These are phyloP conservation scores for Trichoderma harzianum DNA, from an alignment of 2,329 filamentous ascomycete species.

Conservation along the genomic window DNA sequence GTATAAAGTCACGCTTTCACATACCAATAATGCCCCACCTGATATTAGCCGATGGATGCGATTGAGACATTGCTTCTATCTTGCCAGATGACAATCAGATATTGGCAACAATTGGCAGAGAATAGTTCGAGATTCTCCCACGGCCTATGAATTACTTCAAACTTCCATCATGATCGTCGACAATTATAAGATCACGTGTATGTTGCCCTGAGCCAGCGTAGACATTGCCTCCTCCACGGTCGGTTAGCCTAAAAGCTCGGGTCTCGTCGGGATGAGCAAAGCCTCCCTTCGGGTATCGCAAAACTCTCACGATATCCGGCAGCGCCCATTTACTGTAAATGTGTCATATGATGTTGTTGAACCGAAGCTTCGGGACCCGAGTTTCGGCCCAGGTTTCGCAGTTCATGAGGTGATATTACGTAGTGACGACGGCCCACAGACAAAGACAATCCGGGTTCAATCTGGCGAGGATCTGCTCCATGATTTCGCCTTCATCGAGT, in stretches of 20 bases:
- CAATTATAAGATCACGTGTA: background rate
- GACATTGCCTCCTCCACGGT: background rate
- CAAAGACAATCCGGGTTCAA: background rate
- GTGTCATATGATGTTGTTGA: background rate
- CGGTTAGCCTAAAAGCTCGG: background rate
- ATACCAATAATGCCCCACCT: background rate
- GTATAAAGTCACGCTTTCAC: background rate
- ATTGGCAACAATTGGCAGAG: background rate
- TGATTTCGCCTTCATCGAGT: background rate
- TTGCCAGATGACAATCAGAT: background rate
- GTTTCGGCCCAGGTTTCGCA: background rate
- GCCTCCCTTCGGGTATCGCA: background rate
- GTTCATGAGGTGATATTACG: background rate
- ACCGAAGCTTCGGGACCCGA: background rate
- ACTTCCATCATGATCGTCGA: background rate
- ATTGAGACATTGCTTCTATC: background rate
- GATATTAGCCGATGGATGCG: background rate
- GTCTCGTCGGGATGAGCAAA: background rate
- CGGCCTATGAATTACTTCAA: background rate
- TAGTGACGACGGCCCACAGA: background rate
- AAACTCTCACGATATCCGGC: background rate
- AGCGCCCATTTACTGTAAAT: background rate
- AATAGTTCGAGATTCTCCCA: background rate
- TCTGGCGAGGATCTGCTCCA: background rate
- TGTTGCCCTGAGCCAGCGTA: background rate